Conservation (phyloP, 2,329 filamentous ascomycete species). For the Pseudopithomyces chartarum region DNA sequence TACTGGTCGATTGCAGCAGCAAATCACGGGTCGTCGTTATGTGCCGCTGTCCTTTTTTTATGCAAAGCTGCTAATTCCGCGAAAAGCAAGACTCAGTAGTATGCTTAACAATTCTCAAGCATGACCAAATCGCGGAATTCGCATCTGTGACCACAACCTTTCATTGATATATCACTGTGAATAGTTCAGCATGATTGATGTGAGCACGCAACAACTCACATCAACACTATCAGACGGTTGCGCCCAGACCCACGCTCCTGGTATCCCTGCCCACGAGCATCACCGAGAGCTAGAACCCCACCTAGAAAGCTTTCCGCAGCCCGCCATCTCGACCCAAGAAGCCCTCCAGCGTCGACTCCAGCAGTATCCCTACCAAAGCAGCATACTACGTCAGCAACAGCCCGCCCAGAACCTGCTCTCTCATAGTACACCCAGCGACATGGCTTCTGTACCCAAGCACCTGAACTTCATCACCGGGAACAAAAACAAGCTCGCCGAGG, state of each 20-base stretch:
- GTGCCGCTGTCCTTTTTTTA: background rate
- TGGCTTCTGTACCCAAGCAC: slow-evolving; percentile 46
- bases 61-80: slow-evolving; percentile 20
- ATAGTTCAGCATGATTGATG: slow-evolving; percentile 3
- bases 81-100: slow-evolving; percentile 6
- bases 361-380: slow-evolving; percentile 14
- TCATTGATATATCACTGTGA: background rate
- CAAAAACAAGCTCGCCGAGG: slow-evolving; percentile 86
- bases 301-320: slow-evolving; percentile 17
- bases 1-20: background rate
- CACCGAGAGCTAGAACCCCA: background rate
- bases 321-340: slow-evolving; percentile 8
- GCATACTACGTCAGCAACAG: slow-evolving; percentile 2
- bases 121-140: slow-evolving; percentile 12
- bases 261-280: background rate
- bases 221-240: background rate
- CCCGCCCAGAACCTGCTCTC: background rate
- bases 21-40: slow-evolving; percentile 4
- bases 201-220: background rate
- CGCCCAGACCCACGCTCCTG: background rate
- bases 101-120: slow-evolving; percentile 6
- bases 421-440: slow-evolving; percentile 7
- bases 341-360: slow-evolving; percentile 13
- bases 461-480: slow-evolving; percentile 98
- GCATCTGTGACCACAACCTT: background rate